Evolutionary conservation across 768 basidiomycete genomes (phyloP).

Genomic region (Amanita molliuscula): DNA sequence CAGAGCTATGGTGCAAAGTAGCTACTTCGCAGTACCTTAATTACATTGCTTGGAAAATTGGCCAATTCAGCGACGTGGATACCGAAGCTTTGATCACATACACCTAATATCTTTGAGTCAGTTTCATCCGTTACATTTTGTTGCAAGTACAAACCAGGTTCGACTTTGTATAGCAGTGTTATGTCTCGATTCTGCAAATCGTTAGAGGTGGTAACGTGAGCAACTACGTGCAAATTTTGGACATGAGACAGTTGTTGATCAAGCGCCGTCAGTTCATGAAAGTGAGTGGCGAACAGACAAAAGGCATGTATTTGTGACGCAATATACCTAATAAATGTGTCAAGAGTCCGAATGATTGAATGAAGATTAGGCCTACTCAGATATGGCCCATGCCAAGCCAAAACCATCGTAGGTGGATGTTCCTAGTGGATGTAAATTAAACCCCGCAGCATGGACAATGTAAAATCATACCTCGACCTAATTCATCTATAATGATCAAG

Average conservation of each 20-base stretch:
- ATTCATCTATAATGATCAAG: conserved; percentile 94
- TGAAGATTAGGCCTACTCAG: conserved; percentile 51
- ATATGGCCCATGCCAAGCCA: conserved; percentile 97
- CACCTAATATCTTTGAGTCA: conserved; percentile 32
- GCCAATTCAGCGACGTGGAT: conserved; percentile 97
- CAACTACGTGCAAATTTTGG: conserved; percentile 92
- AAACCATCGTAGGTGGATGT: conserved; percentile 98
- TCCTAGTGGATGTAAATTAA: conserved; percentile 28
- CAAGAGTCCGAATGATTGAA: neutral
- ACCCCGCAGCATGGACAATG: neutral
- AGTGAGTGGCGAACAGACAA: conserved; percentile 96
- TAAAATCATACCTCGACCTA: conserved; percentile 61
- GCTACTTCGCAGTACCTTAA: conserved; percentile 44
- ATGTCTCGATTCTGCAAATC: conserved; percentile 64
- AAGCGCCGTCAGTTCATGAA: conserved; percentile 91
- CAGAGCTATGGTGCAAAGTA: neutral
- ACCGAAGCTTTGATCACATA: conserved; percentile 96
- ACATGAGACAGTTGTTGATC: conserved; percentile 82
- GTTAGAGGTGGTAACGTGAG: conserved; percentile 79
- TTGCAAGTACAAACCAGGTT: conserved; percentile 52
- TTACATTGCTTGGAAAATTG: conserved; percentile 91
- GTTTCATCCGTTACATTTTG: neutral
- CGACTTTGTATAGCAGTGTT: conserved; percentile 88
- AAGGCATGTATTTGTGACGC: conserved; percentile 88
- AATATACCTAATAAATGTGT: conserved; percentile 54